Percentiles rank a stretch among this genome's conserved stretches.
Evolutionary conservation across 495 filamentous ascomycete species (phyloP).

Genomic region (Pyrenula massariospora): DNA sequence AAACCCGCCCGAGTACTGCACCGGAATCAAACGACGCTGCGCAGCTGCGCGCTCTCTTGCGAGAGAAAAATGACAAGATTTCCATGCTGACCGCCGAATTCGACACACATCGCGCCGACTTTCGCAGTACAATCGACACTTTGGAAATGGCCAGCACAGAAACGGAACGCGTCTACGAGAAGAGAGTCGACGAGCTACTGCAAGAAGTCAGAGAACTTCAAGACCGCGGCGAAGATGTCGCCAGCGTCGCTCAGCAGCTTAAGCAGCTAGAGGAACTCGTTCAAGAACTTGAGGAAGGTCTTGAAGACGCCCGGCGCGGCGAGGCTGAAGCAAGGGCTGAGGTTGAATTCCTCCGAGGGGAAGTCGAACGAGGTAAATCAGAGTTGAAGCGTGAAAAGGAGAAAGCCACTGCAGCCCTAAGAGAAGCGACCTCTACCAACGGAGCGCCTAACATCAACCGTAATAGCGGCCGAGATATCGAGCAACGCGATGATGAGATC

Average conservation of each 20-base stretch:
- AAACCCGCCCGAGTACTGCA: constrained; percentile 2
- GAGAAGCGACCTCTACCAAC: constrained; percentile 38
- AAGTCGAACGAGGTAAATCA: constrained; percentile 86
- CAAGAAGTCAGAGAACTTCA: constrained; percentile 73
- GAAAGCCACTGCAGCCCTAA: constrained; percentile 57
- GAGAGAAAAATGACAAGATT: constrained; percentile 97
- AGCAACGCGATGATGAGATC: constrained; percentile 95
- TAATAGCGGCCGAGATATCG: constrained; percentile 56
- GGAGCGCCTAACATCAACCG: constrained; percentile 35
- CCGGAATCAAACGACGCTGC: constrained; percentile 23
- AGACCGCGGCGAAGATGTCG: constrained; percentile 75
- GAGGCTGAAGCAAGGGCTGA: constrained; percentile 94
- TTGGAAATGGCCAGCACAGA: constrained; percentile 92
- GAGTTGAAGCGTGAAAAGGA: constrained; percentile 87
- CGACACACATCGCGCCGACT: constrained; percentile 89
- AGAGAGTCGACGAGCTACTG: constrained; percentile 78
- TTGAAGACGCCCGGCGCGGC: constrained; percentile 91
- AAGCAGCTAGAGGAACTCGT: constrained; percentile 95
- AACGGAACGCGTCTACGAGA: constrained; percentile 96
- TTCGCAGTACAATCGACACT: constrained; percentile 91
- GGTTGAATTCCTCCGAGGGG: constrained; percentile 89
- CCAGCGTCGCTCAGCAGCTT: constrained; percentile 77
- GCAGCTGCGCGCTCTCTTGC: constrained; percentile 67
- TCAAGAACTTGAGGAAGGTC: constrained; percentile 88
- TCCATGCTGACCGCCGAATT: constrained; percentile 86